phyloP scores from a whole-genome alignment of 768 basidiomycete genomes.

The Tubosaeta sp. region DNA sequence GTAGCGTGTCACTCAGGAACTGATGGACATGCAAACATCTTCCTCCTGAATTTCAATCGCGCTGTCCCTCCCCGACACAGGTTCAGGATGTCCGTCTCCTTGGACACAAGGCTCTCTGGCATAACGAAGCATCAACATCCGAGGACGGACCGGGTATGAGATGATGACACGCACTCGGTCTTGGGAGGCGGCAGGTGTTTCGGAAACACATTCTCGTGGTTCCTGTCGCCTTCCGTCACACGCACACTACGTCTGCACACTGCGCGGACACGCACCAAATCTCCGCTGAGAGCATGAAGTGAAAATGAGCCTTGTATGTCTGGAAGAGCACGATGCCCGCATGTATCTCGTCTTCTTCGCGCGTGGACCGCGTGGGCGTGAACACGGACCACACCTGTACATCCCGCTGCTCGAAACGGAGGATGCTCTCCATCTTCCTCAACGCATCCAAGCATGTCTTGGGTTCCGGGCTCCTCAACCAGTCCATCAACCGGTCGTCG shows the following conservation, averaged over 20 bases:
- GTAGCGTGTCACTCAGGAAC: background rate
- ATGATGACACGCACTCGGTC: background rate
- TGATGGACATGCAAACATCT: background rate
- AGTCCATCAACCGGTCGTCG: conserved; percentile 2
- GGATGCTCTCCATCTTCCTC: background rate
- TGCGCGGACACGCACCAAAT: background rate
- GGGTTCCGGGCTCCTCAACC: conserved; percentile 1
- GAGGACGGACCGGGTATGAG: background rate
- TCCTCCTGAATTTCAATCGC: background rate
- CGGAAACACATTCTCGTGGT: background rate
- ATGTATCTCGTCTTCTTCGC: background rate
- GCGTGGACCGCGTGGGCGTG: background rate
- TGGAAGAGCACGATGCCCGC: background rate
- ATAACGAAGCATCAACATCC: background rate
- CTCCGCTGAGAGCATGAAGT: background rate
- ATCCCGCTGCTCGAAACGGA: background rate
- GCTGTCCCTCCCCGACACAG: background rate
- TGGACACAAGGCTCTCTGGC: background rate
- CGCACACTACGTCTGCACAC: background rate
- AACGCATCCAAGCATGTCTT: conserved; percentile 1
- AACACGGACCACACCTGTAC: background rate
- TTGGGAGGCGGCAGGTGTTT: background rate
- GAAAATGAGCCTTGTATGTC: background rate
- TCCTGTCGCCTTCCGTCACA: background rate
- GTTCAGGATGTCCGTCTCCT: background rate